phyloP scores from a whole-genome alignment of 2,329 filamentous ascomycete species.

The Alternaria sp. region DNA sequence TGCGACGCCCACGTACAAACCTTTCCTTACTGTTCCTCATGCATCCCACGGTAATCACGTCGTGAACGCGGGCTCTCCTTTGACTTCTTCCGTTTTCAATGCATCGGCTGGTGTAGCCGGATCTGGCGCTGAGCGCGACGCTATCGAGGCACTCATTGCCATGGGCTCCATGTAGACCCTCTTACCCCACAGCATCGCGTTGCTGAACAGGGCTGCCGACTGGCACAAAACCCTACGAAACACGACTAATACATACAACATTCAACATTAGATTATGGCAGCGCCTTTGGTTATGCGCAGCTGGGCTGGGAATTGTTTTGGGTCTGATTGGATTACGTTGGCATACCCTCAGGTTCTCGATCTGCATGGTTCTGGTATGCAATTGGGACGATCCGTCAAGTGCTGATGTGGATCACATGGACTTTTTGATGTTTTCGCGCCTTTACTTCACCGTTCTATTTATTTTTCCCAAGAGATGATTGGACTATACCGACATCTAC shows the following conservation, averaged over 20 bases:
- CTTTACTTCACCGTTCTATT: constrained; percentile 7
- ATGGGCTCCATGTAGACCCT: constrained; percentile 72
- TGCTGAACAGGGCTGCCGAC: not conserved
- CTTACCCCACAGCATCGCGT: not conserved
- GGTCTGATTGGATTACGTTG: constrained; percentile 29
- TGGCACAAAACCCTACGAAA: not conserved
- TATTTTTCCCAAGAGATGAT: not conserved
- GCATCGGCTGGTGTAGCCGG: constrained; percentile 40
- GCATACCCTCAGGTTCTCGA: constrained; percentile 29
- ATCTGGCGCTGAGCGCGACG: constrained; percentile 73
- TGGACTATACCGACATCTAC: not conserved
- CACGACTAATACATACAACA: constrained; percentile 1
- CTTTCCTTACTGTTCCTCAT: constrained; percentile 38
- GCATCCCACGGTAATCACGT: constrained; percentile 44
- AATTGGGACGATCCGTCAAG: constrained; percentile 51
- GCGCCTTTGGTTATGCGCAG: constrained; percentile 8
- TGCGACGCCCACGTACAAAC: constrained; percentile 38
- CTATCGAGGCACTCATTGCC: constrained; percentile 80
- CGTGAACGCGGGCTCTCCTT: constrained; percentile 34
- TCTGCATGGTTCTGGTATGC: constrained; percentile 28
- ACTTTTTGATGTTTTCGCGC: constrained; percentile 5
- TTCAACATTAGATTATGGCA: constrained; percentile 16
- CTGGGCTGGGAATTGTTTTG: constrained; percentile 12
- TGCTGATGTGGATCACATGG: constrained; percentile 51
- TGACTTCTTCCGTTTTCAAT: constrained; percentile 32